Conservation (phyloP, 2,329 filamentous ascomycete species). For the Daldinia sp. region DNA sequence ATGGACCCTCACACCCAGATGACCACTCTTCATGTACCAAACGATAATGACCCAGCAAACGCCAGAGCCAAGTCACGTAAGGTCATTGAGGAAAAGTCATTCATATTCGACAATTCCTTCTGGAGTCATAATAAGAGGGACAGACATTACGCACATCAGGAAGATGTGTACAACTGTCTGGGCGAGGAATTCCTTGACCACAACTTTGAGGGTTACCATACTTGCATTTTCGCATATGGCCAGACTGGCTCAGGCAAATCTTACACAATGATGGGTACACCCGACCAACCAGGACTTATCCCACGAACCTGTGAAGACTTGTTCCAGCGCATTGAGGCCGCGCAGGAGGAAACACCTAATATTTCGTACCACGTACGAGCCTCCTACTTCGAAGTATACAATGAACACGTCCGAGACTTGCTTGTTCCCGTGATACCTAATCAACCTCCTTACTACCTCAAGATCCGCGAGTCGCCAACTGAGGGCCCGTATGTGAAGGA, state of each 20-base stretch:
- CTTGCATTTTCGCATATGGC: conserved; percentile 98
- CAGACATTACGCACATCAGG: conserved; percentile 89
- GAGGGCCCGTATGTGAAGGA: conserved; percentile 98
- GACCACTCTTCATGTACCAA: conserved; percentile 82
- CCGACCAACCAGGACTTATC: conserved; percentile 89
- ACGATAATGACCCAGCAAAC: conserved; percentile 66
- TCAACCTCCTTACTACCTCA: conserved; percentile 89
- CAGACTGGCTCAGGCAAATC: conserved; percentile 98
- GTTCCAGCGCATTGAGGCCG: conserved; percentile 89
- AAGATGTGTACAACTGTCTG: conserved; percentile 92
- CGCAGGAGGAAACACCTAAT: conserved; percentile 82
- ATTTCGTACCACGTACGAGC: conserved; percentile 98
- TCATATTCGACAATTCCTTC: conserved; percentile 98
- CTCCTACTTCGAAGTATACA: conserved; percentile 99
- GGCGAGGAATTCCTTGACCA: conserved; percentile 98
- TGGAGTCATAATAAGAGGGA: conserved; percentile 90
- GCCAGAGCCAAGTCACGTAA: conserved; percentile 75
- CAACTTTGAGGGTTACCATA: conserved; percentile 99
- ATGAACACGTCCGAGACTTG: conserved; percentile 96
- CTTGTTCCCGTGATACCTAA: conserved; percentile 78
- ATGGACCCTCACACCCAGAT: conserved; percentile 91
- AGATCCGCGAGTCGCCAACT: conserved; percentile 94
- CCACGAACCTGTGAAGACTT: conserved; percentile 95
- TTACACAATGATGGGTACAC: conserved; percentile 96
- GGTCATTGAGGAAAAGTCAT: conserved; percentile 85